Conservation (phyloP, 371 early-diverging fungal genomes). For the Dinochytrium kinnereticum region DNA sequence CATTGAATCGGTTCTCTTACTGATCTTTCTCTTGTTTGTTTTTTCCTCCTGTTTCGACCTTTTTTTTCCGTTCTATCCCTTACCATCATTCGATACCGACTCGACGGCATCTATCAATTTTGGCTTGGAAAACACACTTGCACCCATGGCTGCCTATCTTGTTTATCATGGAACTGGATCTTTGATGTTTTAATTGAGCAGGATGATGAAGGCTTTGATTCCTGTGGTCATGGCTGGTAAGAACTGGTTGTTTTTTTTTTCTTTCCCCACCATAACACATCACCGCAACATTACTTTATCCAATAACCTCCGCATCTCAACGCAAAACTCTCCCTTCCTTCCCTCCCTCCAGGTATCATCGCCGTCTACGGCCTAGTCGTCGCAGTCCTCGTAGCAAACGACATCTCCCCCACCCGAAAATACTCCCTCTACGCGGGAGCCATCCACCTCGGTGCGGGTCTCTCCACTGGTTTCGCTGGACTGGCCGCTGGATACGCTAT, state of each 20-base stretch:
- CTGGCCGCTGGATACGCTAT: conserved; percentile 96
- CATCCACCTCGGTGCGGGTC: conserved; percentile 91
- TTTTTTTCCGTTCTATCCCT: too few relatives aligned
- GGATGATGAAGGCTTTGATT: conserved; percentile 85
- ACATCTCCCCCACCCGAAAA: conserved; percentile 58
- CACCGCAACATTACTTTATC: too few relatives aligned
- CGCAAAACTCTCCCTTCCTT: too few relatives aligned
- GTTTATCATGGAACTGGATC: too few relatives aligned
- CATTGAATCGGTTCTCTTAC: too few relatives aligned
- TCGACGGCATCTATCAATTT: too few relatives aligned
- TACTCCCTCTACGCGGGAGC: conserved; percentile 74
- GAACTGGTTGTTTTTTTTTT: conserved; percentile 16
- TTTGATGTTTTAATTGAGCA: conserved; percentile 22
- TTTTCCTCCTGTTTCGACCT: too few relatives aligned
- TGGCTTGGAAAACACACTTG: too few relatives aligned
- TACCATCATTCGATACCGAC: too few relatives aligned
- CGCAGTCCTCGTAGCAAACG: conserved; percentile 85
- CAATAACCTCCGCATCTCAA: too few relatives aligned
- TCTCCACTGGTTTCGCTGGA: conserved; percentile 91
- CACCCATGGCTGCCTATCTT: too few relatives aligned
- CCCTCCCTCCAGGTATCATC: conserved; percentile 93
- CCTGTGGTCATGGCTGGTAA: conserved; percentile 91
- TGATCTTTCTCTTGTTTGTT: too few relatives aligned
- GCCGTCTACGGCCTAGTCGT: conserved; percentile 97
- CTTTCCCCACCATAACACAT: background rate